phyloP scores from a whole-genome alignment of 805 yeast genomes.

The Sungouiozyma ichnusensis region DNA sequence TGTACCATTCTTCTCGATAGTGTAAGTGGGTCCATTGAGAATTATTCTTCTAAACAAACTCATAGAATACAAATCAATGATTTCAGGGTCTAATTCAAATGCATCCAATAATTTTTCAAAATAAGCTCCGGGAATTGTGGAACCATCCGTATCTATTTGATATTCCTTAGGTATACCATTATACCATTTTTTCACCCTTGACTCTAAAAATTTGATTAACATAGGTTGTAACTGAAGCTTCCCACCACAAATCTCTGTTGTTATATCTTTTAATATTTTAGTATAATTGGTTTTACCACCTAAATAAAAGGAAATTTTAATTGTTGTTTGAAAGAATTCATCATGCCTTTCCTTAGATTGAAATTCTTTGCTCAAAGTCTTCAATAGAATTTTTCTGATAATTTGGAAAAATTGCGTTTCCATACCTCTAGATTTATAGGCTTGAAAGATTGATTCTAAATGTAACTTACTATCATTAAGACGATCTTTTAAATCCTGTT shows the following conservation, averaged over 20 bases:
- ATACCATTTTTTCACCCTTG: not conserved
- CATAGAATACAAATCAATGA: not conserved
- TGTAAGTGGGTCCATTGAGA: not conserved
- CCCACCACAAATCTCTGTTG: not conserved
- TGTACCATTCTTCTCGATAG: not conserved
- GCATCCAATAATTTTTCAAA: not conserved
- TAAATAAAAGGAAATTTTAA: not conserved
- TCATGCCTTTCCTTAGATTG: not conserved
- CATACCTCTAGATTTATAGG: not conserved
- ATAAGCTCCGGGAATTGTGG: not conserved
- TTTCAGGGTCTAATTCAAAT: not conserved
- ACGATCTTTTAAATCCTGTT: not conserved
- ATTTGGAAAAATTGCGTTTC: not conserved
- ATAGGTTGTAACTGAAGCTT: not conserved
- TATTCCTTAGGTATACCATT: not conserved
- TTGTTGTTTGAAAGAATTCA: not conserved
- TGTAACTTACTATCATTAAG: not conserved
- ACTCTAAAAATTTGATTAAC: not conserved
- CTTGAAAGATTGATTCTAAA: not conserved
- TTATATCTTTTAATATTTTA: not conserved
- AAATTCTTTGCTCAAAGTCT: not conserved
- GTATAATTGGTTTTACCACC: not conserved
- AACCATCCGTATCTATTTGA: not conserved
- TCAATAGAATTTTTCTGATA: not conserved
- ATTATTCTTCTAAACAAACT: not conserved